phyloP scores from a whole-genome alignment of 2,329 filamentous ascomycete species.

The Cylindrodendrum hubeiense region DNA sequence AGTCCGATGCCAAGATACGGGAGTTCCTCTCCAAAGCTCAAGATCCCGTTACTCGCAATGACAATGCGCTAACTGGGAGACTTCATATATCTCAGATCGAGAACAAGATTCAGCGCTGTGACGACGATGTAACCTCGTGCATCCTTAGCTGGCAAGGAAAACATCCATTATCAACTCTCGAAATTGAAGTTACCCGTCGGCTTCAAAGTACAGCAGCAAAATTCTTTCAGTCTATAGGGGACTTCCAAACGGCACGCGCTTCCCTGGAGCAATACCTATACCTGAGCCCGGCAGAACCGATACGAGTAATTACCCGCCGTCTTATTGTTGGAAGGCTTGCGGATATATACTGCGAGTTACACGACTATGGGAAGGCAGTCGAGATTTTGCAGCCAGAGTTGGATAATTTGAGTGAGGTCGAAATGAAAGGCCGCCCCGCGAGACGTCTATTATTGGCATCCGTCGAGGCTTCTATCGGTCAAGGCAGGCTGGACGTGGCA shows the following conservation, averaged over 20 bases:
- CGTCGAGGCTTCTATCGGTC: slow-evolving; percentile 42
- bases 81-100: slow-evolving; percentile 50
- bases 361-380: slow-evolving; percentile 31
- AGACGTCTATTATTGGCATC: slow-evolving; percentile 38
- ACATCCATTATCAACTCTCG: slow-evolving; percentile 46
- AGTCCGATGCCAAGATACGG: slow-evolving; percentile 41
- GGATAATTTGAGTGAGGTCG: slow-evolving; percentile 13
- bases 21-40: slow-evolving; percentile 39
- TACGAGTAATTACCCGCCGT: slow-evolving; percentile 39
- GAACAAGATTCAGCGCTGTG: slow-evolving; percentile 50
- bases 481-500: slow-evolving; percentile 26
- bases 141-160: slow-evolving; percentile 49
- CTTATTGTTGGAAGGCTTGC: slow-evolving; percentile 42
- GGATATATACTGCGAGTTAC: slow-evolving; percentile 42
- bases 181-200: slow-evolving; percentile 49
- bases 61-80: slow-evolving; percentile 47
- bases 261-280: slow-evolving; percentile 44
- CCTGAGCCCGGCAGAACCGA: slow-evolving; percentile 34
- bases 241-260: slow-evolving; percentile 44
- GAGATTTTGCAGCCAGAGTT: slow-evolving; percentile 37
- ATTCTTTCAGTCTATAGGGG: slow-evolving; percentile 50
- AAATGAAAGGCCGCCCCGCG: slow-evolving; percentile 29
- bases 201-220: slow-evolving; percentile 48
- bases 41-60: slow-evolving; percentile 34
- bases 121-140: slow-evolving; percentile 42